phyloP scores from a whole-genome alignment of 2,329 filamentous ascomycete species.

The Aaosphaeria pasadenensis region DNA sequence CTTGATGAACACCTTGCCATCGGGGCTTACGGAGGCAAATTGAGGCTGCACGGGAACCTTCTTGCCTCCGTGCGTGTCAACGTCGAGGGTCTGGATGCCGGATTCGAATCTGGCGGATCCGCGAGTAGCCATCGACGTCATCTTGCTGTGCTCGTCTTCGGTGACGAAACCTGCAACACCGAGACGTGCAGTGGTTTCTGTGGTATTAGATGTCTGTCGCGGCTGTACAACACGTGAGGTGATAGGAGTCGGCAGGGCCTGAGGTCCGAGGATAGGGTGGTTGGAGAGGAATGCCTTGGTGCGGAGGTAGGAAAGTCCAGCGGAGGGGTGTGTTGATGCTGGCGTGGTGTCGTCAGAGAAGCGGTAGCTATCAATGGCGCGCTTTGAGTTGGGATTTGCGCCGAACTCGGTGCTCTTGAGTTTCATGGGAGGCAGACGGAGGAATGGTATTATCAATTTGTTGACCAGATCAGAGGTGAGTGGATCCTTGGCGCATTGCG shows the following conservation, averaged over 20 bases:
- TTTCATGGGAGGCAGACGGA: conserved; percentile 52
- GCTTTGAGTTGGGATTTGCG: conserved; percentile 27
- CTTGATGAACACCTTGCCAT: conserved; percentile 29
- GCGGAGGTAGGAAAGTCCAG: conserved; percentile 60
- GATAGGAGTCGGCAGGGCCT: conserved; percentile 50
- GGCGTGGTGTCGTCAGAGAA: conserved; percentile 36
- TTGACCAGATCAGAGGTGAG: conserved; percentile 51
- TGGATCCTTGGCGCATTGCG: conserved; percentile 46
- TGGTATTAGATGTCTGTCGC: conserved; percentile 7
- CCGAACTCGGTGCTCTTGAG: conserved; percentile 20
- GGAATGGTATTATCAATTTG: conserved; percentile 51
- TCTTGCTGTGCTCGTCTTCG: conserved; percentile 34
- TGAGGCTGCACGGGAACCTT: conserved; percentile 52
- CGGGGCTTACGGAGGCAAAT: conserved; percentile 33
- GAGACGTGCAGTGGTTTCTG: conserved; percentile 31
- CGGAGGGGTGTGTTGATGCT: conserved; percentile 63
- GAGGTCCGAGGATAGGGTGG: conserved; percentile 60
- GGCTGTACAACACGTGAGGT: conserved; percentile 56
- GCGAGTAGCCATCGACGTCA: conserved; percentile 22
- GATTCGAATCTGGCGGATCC: neutral
- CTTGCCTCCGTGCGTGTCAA: conserved; percentile 46
- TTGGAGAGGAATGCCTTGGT: conserved; percentile 56
- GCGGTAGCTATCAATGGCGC: conserved; percentile 16
- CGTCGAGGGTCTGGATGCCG: conserved; percentile 39
- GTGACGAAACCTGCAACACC: conserved; percentile 47